phyloP scores from a whole-genome alignment of 169 alveolate genomes.

The Plasmodium falciparum region DNA sequence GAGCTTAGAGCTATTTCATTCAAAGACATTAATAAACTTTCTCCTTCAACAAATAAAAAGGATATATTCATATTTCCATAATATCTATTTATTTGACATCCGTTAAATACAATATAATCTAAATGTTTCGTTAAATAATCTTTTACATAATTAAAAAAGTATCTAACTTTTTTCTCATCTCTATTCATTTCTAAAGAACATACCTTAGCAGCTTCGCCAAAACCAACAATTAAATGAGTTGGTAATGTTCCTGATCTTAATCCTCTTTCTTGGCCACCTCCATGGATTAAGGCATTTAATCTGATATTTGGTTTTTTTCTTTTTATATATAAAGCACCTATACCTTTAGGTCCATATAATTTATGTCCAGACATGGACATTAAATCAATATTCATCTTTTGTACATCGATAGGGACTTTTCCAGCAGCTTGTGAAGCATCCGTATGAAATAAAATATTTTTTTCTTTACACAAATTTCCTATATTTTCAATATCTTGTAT shows the following conservation, averaged over 20 bases:
- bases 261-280: constrained; percentile 99
- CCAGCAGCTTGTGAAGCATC: constrained; percentile 97
- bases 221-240: constrained; percentile 95
- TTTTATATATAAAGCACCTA: constrained; percentile 97
- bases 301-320: constrained; percentile 96
- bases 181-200: constrained; percentile 94
- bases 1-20: constrained; percentile 91
- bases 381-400: constrained; percentile 93
- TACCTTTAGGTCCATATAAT: constrained; percentile 99
- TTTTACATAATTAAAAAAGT: constrained; percentile 88
- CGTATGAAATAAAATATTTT: constrained; percentile 95
- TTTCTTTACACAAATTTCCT: constrained; percentile 94
- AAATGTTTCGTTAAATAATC: constrained; percentile 78
- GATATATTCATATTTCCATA: constrained; percentile 95
- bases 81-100: constrained; percentile 87
- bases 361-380: constrained; percentile 97
- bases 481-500: constrained; percentile 95
- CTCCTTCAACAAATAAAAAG: constrained; percentile 97
- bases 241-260: constrained; percentile 97
- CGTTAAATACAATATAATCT: constrained; percentile 90
- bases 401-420: constrained; percentile 95
- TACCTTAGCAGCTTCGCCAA: constrained; percentile 97
- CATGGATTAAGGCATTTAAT: constrained; percentile 95
- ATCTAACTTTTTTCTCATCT: constrained; percentile 91
- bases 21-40: constrained; percentile 92